Conservation (phyloP, 2,329 filamentous ascomycete genomes). For the Cercospora brassicicola region DNA sequence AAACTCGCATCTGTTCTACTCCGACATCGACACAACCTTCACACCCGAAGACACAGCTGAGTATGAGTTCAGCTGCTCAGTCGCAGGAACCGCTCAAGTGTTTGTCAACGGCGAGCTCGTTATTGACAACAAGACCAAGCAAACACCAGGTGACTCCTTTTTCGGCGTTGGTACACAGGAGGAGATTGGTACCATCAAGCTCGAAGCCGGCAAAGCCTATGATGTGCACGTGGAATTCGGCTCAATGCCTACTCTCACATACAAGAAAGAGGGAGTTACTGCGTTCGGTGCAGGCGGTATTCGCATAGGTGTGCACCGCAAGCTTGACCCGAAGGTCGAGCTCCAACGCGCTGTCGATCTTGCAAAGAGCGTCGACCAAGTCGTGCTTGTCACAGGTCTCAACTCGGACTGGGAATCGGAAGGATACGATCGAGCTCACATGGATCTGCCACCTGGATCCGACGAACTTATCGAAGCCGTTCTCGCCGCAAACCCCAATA, state of each 20-base stretch:
- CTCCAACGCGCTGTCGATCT: constrained; percentile 66
- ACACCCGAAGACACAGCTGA: constrained; percentile 60
- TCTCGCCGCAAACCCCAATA: constrained; percentile 65
- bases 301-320: constrained; percentile 61
- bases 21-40: constrained; percentile 56
- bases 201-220: constrained; percentile 62
- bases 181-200: constrained; percentile 58
- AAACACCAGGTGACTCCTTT: constrained; percentile 62
- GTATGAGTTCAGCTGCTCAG: constrained; percentile 67
- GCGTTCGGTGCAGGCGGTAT: constrained; percentile 64
- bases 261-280: constrained; percentile 57
- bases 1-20: constrained; percentile 42
- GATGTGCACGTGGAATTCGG: constrained; percentile 61
- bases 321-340: constrained; percentile 61
- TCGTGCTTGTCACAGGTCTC: constrained; percentile 74
- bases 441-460: constrained; percentile 61
- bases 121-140: constrained; percentile 63
- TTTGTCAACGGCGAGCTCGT: constrained; percentile 63
- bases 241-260: constrained; percentile 66
- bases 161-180: constrained; percentile 65
- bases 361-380: constrained; percentile 71
- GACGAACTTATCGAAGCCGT: constrained; percentile 67
- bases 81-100: constrained; percentile 65
- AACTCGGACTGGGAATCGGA: constrained; percentile 78
- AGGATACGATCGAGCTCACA: constrained; percentile 62